Percentiles rank a stretch among this genome's conserved stretches.
Conservation (phyloP, 768 basidiomycete genomes). For the Serpula lacrymans region DNA sequence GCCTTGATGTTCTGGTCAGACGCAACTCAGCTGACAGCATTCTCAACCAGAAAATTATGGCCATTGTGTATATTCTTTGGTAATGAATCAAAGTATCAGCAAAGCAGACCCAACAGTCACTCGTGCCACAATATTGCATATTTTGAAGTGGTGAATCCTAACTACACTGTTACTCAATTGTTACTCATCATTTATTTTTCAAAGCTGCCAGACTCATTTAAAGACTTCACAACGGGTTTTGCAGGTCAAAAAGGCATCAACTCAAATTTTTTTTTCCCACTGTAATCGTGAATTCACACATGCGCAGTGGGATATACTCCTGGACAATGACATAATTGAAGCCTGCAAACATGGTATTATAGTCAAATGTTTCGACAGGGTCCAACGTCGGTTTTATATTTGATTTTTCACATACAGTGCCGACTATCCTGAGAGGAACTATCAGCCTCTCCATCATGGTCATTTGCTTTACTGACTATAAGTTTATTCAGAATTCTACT, state of each 20-base stretch:
- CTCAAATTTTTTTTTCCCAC: conserved; percentile 5
- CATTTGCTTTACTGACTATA: conserved; percentile 17
- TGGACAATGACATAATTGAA: conserved; percentile 13
- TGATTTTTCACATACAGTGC: conserved; percentile 13
- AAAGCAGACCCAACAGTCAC: conserved; percentile 9
- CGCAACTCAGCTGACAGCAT: conserved; percentile 24
- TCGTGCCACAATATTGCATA: conserved; percentile 7
- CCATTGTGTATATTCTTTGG: conserved; percentile 20
- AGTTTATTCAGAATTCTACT: conserved; percentile 20
- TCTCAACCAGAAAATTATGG: conserved; percentile 25
- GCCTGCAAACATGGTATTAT: conserved; percentile 13
- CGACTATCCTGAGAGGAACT: conserved; percentile 16
- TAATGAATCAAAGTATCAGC: conserved; percentile 19
- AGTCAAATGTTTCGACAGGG: conserved; percentile 9
- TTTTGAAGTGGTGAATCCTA: conserved; percentile 5
- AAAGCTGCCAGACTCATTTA: conserved; percentile 16
- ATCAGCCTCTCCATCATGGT: not conserved
- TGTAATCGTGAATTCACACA: conserved; percentile 12
- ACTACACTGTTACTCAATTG: not conserved
- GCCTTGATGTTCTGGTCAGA: conserved; percentile 30
- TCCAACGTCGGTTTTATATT: conserved; percentile 10
- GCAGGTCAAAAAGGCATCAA: not conserved
- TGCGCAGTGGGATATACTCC: conserved; percentile 8
- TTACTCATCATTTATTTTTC: not conserved
- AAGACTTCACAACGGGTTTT: conserved; percentile 4